Base-by-base conservation (phyloP, 345 rosid species). In the Lagerstroemia speciosa region DNA sequence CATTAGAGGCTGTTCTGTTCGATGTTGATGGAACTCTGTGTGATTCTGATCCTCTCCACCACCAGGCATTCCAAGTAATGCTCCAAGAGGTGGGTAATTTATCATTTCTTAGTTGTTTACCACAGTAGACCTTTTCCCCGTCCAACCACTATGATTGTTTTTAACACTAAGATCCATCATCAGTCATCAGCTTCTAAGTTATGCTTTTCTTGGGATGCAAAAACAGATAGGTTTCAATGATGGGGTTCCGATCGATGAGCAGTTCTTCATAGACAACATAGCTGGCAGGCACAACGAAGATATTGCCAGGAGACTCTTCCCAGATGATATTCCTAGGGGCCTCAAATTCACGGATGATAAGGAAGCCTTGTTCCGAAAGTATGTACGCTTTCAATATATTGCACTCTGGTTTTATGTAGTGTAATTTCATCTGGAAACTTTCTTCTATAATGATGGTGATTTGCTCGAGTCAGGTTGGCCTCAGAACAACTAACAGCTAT, bases 11-110 rank as follows among this genome's bases (percentile, higher is more conserved):
- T 3, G 82, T 94, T 48, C 68, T 92, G 46, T 94, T 94, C 67
- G 99, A 94, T 60, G 87, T 94, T 30, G 99, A 94, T 79, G 99
- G 99, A 76, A 92, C 97, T 19, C 86, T 94, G 1, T 92, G 98
- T 70, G 98, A 92, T 74, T 82, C 98, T 26, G 96, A 89, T 83
- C 97, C 99, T 43, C 75, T 89, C 78, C 99, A 91, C 71, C 78
- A 72, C 71, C 33, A 78, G 24, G 85, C 92, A 72, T 94, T 89
- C 67, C 78, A 77, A 2, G 77, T 80, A 66, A 74, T 86, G 77
- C 96, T 94, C 75, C 88, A 76, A 79, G 87, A 89, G 98, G 98
- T 94, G 68, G 45, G 24, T 32, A 14, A 52, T 55, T 53, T 65
- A 20, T 2, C 27, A 1, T 38, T 36, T 16, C 22, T 70, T 33